Evolutionary conservation across 306 rosid genomes (phyloP), one percentile per base, ranked within the genome.

Genomic region (Prunus padus): DNA sequence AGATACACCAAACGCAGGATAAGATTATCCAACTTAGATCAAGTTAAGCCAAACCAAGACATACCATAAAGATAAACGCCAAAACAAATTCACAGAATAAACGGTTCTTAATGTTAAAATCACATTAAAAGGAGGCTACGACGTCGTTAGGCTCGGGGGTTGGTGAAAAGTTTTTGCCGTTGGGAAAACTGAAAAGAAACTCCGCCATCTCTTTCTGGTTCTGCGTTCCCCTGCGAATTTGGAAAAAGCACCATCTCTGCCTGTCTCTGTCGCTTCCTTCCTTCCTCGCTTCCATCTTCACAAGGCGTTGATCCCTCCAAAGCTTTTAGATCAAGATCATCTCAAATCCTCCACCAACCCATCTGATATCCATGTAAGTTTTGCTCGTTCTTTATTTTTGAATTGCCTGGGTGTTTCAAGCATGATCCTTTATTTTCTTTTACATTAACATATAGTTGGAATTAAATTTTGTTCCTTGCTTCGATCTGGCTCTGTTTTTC

Each of bases 331-430:
- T 68, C 25, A 16, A 68, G 44, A 26, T 42, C 33, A 18, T 28
- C 47, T 33, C 50, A 52, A 22, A 31, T n/a, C 12, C 13, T 12
- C 51, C 56, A 12, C 72, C 37, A 19, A 52, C 65, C 46, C 63
- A 31, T 69, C 44, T 49, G 18, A 3, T 20, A 30, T 79, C 63
- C 44, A 26, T 44, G 82, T 79, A 62, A 65, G 82, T 40, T 78
- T 70, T 14, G 14, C 26, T 37, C 37, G 61, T 15, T 49, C 52
- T 71, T 22, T 33, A 0, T 25, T 3, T 20, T 8, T 18, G n/a
- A 8, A 10, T 18, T 30, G 22, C 14, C 19, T 26, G n/a, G 23
- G 1, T 52, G 3, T 75, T 49, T 6, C 20, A 47, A 20, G n/a
- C 47, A 51, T 65, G 44, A 25, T 75, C 73, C 50, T 40, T 25